These are phyloP conservation scores for Erythrobasidium yunnanense DNA, from an alignment of 768 basidiomycete species.

Conservation along the genomic window DNA sequence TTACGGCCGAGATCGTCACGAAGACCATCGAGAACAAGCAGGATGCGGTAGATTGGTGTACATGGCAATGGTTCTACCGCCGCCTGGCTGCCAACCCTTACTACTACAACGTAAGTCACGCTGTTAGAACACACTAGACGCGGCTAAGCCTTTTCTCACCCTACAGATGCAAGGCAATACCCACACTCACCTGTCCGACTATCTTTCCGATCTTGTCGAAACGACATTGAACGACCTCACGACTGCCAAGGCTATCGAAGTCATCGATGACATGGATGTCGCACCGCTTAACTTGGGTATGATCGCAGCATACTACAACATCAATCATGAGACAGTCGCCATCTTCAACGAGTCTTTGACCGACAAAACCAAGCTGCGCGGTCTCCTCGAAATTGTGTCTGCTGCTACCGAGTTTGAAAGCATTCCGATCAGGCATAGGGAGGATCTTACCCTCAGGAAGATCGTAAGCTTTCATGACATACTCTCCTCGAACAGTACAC, in stretches of 20 bases:
- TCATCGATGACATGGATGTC: constrained; percentile 48
- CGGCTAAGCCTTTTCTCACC: neutral
- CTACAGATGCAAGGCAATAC: constrained; percentile 62
- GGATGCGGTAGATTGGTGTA: constrained; percentile 69
- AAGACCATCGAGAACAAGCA: constrained; percentile 99
- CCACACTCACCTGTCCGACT: constrained; percentile 88
- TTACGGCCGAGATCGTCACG: constrained; percentile 94
- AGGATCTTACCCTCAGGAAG: constrained; percentile 45
- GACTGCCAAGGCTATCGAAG: constrained; percentile 85
- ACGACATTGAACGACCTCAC: constrained; percentile 81
- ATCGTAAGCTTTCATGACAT: constrained; percentile 8
- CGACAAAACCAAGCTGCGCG: constrained; percentile 92
- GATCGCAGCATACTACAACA: constrained; percentile 95
- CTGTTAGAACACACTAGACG: neutral
- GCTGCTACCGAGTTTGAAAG: constrained; percentile 93
- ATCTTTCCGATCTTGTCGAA: constrained; percentile 90
- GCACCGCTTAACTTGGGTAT: constrained; percentile 83
- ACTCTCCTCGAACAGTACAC: neutral
- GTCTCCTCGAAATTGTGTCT: constrained; percentile 87
- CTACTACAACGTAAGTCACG: constrained; percentile 64
- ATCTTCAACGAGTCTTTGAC: constrained; percentile 91
- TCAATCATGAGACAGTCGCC: constrained; percentile 77
- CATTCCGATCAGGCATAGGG: constrained; percentile 89
- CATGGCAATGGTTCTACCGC: constrained; percentile 86
- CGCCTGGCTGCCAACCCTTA: constrained; percentile 96